Percentiles rank a stretch among this genome's conserved stretches.
Evolutionary conservation across 805 yeast genomes (phyloP).

Genomic region (Yamadazyma laniorum): DNA sequence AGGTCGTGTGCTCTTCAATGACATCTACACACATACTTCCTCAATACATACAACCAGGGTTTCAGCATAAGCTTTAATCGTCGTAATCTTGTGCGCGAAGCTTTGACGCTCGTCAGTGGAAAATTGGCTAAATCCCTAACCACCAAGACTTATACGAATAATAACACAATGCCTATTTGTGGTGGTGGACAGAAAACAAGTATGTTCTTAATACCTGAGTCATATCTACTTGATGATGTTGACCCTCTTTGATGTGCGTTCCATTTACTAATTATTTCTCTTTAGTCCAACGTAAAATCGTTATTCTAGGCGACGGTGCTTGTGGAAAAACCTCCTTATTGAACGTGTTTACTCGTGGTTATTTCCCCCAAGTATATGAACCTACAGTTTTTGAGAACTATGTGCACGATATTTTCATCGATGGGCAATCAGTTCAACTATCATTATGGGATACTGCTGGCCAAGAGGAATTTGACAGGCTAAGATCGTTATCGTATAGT

Average conservation of each 20-base stretch:
- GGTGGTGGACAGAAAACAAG: constrained; percentile 43
- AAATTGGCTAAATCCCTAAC: too few species aligned
- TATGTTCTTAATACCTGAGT: too few species aligned
- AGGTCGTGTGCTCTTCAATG: too few species aligned
- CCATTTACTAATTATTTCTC: not conserved
- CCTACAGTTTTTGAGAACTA: constrained; percentile 98
- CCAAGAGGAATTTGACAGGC: constrained; percentile 94
- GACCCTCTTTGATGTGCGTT: not conserved
- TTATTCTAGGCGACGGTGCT: constrained; percentile 96
- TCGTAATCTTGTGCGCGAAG: too few species aligned
- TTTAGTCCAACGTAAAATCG: constrained; percentile 82
- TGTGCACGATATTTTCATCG: constrained; percentile 94
- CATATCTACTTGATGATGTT: not conserved
- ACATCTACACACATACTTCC: too few species aligned
- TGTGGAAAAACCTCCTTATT: constrained; percentile 95
- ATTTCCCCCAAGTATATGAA: constrained; percentile 96
- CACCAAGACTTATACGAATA: too few species aligned
- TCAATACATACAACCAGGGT: too few species aligned
- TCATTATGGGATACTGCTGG: constrained; percentile 99
- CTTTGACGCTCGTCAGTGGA: too few species aligned
- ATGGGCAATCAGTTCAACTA: constrained; percentile 86
- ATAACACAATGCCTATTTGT: constrained; percentile 38
- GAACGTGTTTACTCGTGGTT: constrained; percentile 95
- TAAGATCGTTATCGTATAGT: constrained; percentile 86
- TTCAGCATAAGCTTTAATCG: too few species aligned